Evolutionary conservation across 768 basidiomycete species (phyloP), one percentile per base, ranked within the genome.

Genomic region (Chalciporus chontae): DNA sequence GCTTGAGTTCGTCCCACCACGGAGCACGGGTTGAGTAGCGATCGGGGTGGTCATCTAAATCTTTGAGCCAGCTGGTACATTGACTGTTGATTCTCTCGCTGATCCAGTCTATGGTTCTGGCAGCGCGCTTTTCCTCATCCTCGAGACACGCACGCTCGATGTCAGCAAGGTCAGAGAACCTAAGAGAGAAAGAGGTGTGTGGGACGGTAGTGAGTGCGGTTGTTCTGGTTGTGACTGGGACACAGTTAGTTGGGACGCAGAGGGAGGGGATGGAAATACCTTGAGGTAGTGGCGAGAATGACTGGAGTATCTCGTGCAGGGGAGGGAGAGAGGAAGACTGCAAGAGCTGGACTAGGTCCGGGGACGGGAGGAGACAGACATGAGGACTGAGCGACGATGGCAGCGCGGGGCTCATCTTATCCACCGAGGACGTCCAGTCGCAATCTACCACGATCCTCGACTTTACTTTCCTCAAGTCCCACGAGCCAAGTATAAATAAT

Each of bases 1-100:
- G 76, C 58, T 77, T 74, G 34, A 93, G 74, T 63, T 93, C 90
- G 54, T 90, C 85, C 90, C 90, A 93, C 90, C 90, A 93, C 1
- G 89, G 90, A 9, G 87, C 81, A 43, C 78, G 71, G 39, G 70
- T 47, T 1, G 58, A 42, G 37, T 77, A 70, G 32, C 65, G 69
- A 40, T 76, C 73, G 10, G 70, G 71, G 3, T 68, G 51, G 26
- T 67, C 72, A 51, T 87, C 81, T 39, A 83, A 61, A 59, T 87
- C 81, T 37, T 83, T 80, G 26, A 88, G 76, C 90, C 90, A 93
- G 62, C 75, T 78, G 8, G 76, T 67, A 51, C 83, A 83, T 49
- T 81, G 76, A 53, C 73, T 76, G 37, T 73, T 69, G 47, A 92
- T 83, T 42, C 90, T 81, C 10, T 80, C 79, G 32, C 85, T 78